Base-by-base conservation (phyloP, 257 asterid species). In the Primulina tabacum region DNA sequence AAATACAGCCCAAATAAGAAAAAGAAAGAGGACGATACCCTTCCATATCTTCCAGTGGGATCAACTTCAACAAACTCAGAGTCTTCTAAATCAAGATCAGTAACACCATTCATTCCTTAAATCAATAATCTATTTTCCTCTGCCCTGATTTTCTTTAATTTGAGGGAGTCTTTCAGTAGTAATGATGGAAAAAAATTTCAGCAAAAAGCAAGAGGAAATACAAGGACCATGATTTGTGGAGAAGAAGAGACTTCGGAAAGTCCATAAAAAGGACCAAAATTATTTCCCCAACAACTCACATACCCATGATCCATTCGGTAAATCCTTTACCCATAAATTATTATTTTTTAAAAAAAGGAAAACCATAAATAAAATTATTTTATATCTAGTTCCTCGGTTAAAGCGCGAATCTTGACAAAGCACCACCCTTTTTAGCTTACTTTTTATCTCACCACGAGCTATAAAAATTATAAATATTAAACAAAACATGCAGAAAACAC, bases 21-120 rank as follows among this genome's bases (percentile, higher is more conserved):
- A 12, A 7, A 26, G 47, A 6, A 21, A 34, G 30, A 2, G 30
- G 30, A 28, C 30, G 82, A 73, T 81, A 92, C 98, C 91, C 96
- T 90, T 80, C 93, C 96, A 78, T 92, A 92, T 92, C 98, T 87
- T 34, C 96, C 97, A 66, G 92, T 84, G 21, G 98, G 98, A 84
- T 92, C 98, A 83, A 88, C 92, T 79, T 92, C 98, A 40, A 88
- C 90, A 71, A 87, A 90, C 65, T 86, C 96, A 62, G 92, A 78
- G 74, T 84, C 85, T 73, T 87, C 97, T 71, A 83, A 78, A 75
- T 83, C 92, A 78, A 71, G 76, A 71, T 79, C 88, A 77, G 56
- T 77, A 38, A 80, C 80, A 80, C 83, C 92, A 82, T 83, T 80
- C 98, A 92, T 92, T 64, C 70, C 76, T 71, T 55, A 30, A 5